Conservation (phyloP, 495 filamentous ascomycete genomes). For the Daldinia bambusicola region DNA sequence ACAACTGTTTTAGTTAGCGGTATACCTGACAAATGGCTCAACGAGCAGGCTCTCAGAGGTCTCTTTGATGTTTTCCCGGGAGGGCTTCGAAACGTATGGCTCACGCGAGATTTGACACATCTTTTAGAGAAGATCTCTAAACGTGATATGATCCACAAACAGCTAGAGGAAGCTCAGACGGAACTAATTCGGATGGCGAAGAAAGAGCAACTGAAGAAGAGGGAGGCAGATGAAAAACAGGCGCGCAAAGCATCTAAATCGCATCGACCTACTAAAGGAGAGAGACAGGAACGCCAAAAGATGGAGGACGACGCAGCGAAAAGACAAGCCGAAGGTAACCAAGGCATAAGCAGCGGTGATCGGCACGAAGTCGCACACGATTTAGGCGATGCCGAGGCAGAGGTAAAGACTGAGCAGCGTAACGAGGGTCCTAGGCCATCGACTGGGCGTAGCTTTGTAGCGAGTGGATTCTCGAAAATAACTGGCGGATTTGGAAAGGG, state of each 20-base stretch:
- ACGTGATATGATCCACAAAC: conserved; percentile 74
- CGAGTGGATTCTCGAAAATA: conserved; percentile 51
- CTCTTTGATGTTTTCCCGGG: conserved; percentile 98
- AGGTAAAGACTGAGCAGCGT: conserved; percentile 46
- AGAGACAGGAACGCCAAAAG: conserved; percentile 58
- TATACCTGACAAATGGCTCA: conserved; percentile 91
- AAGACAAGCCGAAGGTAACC: conserved; percentile 68
- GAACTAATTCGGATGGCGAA: conserved; percentile 81
- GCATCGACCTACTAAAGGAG: conserved; percentile 61
- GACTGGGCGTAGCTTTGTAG: conserved; percentile 41
- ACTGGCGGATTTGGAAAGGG: conserved; percentile 54
- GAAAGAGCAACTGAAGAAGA: conserved; percentile 75
- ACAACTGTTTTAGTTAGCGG: conserved; percentile 93
- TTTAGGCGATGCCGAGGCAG: conserved; percentile 71
- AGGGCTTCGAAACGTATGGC: conserved; percentile 95
- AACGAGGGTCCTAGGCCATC: conserved; percentile 35
- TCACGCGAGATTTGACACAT: conserved; percentile 90
- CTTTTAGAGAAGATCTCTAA: conserved; percentile 86
- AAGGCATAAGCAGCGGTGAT: conserved; percentile 83
- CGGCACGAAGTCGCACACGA: conserved; percentile 82
- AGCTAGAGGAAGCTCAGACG: conserved; percentile 85
- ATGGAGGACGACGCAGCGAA: conserved; percentile 67
- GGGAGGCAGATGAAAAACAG: conserved; percentile 71
- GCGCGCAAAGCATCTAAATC: conserved; percentile 60
- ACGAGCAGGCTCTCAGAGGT: conserved; percentile 76